phyloP scores from a whole-genome alignment of 768 basidiomycete genomes.

The Hydnomerulius pinastri region DNA sequence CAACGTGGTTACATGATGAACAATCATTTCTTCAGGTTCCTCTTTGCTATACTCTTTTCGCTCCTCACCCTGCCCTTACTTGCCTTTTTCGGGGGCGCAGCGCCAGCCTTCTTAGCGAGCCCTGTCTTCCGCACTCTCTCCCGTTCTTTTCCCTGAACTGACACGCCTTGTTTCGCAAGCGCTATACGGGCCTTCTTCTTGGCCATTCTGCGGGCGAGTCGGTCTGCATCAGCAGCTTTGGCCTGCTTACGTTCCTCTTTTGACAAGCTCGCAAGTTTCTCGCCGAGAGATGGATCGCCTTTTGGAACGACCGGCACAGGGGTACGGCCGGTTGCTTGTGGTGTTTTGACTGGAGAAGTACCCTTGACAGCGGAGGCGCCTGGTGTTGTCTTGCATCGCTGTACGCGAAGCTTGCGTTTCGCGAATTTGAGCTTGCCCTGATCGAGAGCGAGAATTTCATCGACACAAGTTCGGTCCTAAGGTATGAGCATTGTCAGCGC shows the following conservation, averaged over 20 bases:
- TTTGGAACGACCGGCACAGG: slow-evolving; percentile 47
- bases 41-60: slow-evolving; percentile 52
- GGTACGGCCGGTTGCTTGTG: background rate
- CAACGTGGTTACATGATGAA: too few relatives aligned
- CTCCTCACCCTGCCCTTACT: slow-evolving; percentile 53
- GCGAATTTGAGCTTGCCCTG: slow-evolving; percentile 82
- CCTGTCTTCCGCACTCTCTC: slow-evolving; percentile 48
- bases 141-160: slow-evolving; percentile 43
- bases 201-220: slow-evolving; percentile 79
- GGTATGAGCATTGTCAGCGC: background rate
- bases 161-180: slow-evolving; percentile 44
- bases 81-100: slow-evolving; percentile 22
- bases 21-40: slow-evolving; percentile 58
- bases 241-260: slow-evolving; percentile 85
- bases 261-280: slow-evolving; percentile 70
- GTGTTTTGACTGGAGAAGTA: slow-evolving; percentile 4
- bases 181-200: slow-evolving; percentile 81
- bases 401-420: slow-evolving; percentile 88
- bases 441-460: slow-evolving; percentile 86
- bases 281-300: slow-evolving; percentile 82
- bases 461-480: slow-evolving; percentile 89
- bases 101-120: slow-evolving; percentile 23
- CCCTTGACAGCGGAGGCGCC: slow-evolving; percentile 32
- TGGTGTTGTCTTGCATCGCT: slow-evolving; percentile 81
- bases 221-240: slow-evolving; percentile 79